Conservation (phyloP, 371 early-diverging fungal genomes). For the Chytridium lagenaria region DNA sequence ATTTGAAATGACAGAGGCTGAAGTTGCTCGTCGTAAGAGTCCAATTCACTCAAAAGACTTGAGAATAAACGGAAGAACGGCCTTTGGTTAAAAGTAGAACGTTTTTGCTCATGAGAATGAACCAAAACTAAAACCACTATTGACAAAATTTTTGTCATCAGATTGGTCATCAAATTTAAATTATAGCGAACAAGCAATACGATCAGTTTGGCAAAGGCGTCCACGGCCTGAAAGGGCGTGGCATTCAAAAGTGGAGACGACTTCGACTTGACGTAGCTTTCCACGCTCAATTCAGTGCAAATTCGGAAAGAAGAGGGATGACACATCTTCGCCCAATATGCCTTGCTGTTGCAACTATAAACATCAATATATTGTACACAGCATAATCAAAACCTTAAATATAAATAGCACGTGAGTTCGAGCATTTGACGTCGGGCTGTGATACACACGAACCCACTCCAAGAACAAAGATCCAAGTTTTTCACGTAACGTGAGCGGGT, state of each 20-base stretch:
- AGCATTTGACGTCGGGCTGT: constrained; percentile 81
- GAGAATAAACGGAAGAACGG: constrained; percentile 92
- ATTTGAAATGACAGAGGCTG: constrained; percentile 75
- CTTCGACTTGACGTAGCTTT: constrained; percentile 68
- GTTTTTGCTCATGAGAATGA: constrained; percentile 81
- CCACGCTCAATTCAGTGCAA: constrained; percentile 82
- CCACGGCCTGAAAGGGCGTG: constrained; percentile 70
- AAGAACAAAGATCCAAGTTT: constrained; percentile 74
- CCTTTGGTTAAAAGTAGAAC: constrained; percentile 85
- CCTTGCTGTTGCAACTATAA: constrained; percentile 77
- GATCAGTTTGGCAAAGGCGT: constrained; percentile 83
- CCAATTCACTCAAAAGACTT: constrained; percentile 81
- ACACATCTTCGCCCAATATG: constrained; percentile 74
- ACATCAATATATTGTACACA: constrained; percentile 24
- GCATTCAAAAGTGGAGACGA: constrained; percentile 51
- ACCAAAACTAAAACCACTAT: constrained; percentile 83
- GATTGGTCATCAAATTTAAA: constrained; percentile 58
- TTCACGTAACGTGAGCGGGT: constrained; percentile 62
- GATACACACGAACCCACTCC: constrained; percentile 90
- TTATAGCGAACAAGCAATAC: constrained; percentile 72
- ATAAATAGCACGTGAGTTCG: constrained; percentile 70
- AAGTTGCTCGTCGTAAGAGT: constrained; percentile 71
- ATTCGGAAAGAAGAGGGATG: constrained; percentile 88
- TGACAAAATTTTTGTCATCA: constrained; percentile 80
- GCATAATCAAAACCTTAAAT: constrained; percentile 41